A percentile compares a stretch with the other conserved stretches of the same genome.
These are phyloP conservation scores for Halophytophthora batemanensis DNA, from an alignment of 352 stramenopile genomes.

Conservation along the genomic window DNA sequence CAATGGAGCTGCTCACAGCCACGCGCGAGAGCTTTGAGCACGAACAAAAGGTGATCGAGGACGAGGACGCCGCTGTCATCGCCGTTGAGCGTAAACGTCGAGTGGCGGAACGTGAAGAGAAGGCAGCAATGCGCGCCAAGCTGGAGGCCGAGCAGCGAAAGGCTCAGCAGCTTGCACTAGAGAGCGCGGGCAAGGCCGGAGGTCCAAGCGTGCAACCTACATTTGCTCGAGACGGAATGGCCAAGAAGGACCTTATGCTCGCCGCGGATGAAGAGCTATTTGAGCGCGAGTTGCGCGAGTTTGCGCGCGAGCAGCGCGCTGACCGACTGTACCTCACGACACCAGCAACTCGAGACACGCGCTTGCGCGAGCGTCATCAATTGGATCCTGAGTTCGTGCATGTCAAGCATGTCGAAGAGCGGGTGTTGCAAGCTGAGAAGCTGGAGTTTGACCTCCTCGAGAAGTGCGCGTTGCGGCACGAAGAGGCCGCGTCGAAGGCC, in stretches of 20 bases:
- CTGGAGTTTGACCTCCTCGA: conserved; percentile 67
- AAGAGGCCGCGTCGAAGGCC: conserved; percentile 40
- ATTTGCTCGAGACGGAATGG: conserved; percentile 46
- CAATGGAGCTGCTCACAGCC: conserved; percentile 62
- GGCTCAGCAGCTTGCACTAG: conserved; percentile 7
- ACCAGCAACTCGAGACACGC: conserved; percentile 35
- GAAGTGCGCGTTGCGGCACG: conserved; percentile 50
- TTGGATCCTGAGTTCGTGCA: conserved; percentile 60
- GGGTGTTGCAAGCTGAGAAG: conserved; percentile 46
- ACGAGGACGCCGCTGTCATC: conserved; percentile 49
- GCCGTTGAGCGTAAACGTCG: conserved; percentile 41
- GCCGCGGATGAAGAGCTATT: conserved; percentile 52
- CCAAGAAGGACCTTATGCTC: conserved; percentile 51
- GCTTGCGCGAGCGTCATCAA: conserved; percentile 35
- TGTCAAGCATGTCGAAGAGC: conserved; percentile 54
- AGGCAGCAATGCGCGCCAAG: conserved; percentile 46
- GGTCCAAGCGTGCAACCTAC: conserved; percentile 24
- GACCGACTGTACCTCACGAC: conserved; percentile 50
- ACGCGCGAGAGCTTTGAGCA: conserved; percentile 53
- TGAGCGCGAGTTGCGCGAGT: conserved; percentile 52
- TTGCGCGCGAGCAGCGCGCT: conserved; percentile 35
- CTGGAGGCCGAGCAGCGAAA: conserved; percentile 34
- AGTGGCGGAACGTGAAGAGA: conserved; percentile 40
- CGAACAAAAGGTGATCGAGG: conserved; percentile 44
- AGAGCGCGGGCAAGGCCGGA: conserved; percentile 13